Base-by-base conservation (phyloP, 2,329 filamentous ascomycete species). In the Knoxdaviesia proteae region DNA sequence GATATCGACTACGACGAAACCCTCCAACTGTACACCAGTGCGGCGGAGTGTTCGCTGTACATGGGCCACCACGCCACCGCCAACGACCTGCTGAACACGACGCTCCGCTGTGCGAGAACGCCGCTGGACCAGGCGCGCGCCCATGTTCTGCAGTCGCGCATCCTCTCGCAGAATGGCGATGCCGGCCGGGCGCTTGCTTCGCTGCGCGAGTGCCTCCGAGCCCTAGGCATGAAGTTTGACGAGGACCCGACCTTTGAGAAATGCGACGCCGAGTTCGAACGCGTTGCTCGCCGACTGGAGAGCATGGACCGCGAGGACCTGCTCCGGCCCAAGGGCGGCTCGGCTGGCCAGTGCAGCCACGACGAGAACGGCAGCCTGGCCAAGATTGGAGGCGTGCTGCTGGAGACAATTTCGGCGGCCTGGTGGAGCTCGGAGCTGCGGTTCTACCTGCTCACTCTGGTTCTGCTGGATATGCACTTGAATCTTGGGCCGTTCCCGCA, bases 11-110 rank as follows among this genome's bases (percentile, higher is more conserved):
- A 94, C 51, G 77, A 84, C 7, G 88, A 96, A 60, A 93, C 86
- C 0, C 66, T 92, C 47, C 76, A 79, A 47, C 65, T 93, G 2
- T 77, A 84, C 55, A 75, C 86, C 5, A 75, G 81, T 42, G 75
- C 83, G 5, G 82, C 86, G 4, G 86, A 94, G 56, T 84, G 83
- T 54, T 79, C 83, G 50, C 74, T 86, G 52, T 84, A 82, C 52
- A 79, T 87, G 63, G 76, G 76, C 5, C 73, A 84, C 48, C 73
- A 78, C 45, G 62, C 69, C 1, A 69, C 78, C 42, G 81, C 84
- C 29, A 69, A 77, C 37, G 63, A 67, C 32, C 61, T 88, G n/a
- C 68, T 94, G 8, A 60, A 72, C 29, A 72, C 70, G 3, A 73
- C 92, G 5, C 82, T 90, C 50, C 57, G 61, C 33, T 71, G 81